These are phyloP conservation scores for Crithidia expoeki DNA, from an alignment of 208 protist genomes.

Conservation along the genomic window DNA sequence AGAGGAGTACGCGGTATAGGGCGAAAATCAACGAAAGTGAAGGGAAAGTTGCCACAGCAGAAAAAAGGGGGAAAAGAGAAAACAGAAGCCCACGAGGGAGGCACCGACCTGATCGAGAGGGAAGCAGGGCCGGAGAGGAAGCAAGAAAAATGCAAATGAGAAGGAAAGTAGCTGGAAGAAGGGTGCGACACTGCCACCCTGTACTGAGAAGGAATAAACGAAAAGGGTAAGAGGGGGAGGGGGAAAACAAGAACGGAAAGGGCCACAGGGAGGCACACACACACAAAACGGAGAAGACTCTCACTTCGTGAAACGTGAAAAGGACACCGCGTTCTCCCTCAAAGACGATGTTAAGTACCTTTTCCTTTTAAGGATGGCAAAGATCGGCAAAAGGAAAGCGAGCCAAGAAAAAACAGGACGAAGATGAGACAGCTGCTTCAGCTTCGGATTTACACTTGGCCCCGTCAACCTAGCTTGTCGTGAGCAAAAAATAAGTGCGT, in stretches of 20 bases:
- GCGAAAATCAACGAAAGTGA: background rate
- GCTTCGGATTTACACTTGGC: background rate
- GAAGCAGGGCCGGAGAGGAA: background rate
- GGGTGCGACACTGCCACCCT: background rate
- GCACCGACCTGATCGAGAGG: too few relatives aligned
- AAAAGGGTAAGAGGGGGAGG: background rate
- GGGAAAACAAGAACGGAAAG: too few relatives aligned
- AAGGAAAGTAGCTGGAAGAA: background rate
- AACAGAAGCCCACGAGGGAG: background rate
- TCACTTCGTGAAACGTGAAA: too few relatives aligned
- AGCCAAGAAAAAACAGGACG: conserved; percentile 16
- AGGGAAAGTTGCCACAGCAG: background rate
- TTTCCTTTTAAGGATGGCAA: too few relatives aligned
- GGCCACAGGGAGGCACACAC: too few relatives aligned
- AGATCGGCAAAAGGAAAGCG: background rate
- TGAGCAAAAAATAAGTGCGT: too few relatives aligned
- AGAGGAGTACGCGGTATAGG: background rate
- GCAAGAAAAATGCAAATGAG: background rate
- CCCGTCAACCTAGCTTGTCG: too few relatives aligned
- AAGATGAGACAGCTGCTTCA: background rate
- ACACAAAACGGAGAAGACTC: too few relatives aligned
- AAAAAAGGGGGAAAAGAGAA: background rate
- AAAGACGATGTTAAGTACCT: too few relatives aligned
- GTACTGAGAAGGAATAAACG: background rate
- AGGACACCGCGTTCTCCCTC: too few relatives aligned